phyloP scores from a whole-genome alignment of 2,329 filamentous ascomycete species.

The Calonectria ilicicola region DNA sequence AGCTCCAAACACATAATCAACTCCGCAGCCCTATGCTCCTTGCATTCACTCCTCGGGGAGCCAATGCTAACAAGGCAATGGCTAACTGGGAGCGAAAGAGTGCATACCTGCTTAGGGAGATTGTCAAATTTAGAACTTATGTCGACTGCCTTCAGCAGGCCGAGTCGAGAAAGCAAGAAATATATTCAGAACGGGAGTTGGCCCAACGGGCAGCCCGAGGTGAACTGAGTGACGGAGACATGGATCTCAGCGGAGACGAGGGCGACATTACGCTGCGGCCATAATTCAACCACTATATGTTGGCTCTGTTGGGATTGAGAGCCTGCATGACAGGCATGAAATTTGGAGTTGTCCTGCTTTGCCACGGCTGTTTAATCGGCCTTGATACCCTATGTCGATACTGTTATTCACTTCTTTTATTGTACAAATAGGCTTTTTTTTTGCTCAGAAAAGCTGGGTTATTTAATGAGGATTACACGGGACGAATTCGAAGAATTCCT shows the following conservation, averaged over 20 bases:
- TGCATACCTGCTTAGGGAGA: slow-evolving; percentile 89
- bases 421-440: slow-evolving; percentile 33
- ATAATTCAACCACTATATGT: slow-evolving; percentile 35
- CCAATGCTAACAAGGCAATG: slow-evolving; percentile 87
- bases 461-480: slow-evolving; percentile 26
- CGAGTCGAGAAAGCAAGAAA: slow-evolving; percentile 74
- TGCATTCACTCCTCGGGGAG: slow-evolving; percentile 87
- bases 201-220: slow-evolving; percentile 63
- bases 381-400: slow-evolving; percentile 40
- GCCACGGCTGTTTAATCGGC: slow-evolving; percentile 24
- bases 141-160: slow-evolving; percentile 86
- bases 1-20: slow-evolving; percentile 89
- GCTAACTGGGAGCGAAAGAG: slow-evolving; percentile 98
- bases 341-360: slow-evolving; percentile 29
- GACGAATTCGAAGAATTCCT: slow-evolving; percentile 9
- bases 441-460: slow-evolving; percentile 9
- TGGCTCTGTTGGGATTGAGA: slow-evolving; percentile 1
- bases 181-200: slow-evolving; percentile 72
- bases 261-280: slow-evolving; percentile 50
- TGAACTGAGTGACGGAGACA: slow-evolving; percentile 56
- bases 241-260: slow-evolving; percentile 50
- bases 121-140: slow-evolving; percentile 96
- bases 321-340: slow-evolving; percentile 26
- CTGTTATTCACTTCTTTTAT: slow-evolving; percentile 33
- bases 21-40: slow-evolving; percentile 88